Percentiles rank a stretch among this genome's conserved stretches.
Conservation (phyloP, 805 yeast genomes). For the Kodamaea hsintzibuensis region DNA sequence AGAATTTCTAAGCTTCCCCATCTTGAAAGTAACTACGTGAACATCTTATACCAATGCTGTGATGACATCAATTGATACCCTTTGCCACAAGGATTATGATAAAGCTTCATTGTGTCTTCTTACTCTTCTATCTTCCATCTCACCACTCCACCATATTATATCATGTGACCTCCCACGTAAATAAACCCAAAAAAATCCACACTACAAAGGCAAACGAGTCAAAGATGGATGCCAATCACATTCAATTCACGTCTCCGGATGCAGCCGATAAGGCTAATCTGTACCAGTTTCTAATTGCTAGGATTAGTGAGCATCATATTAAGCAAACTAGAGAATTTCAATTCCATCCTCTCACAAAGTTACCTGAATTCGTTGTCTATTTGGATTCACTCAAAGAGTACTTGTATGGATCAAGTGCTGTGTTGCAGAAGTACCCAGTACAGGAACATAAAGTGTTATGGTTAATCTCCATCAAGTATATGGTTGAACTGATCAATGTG, state of each 20-base stretch:
- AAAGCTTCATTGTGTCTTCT: no score
- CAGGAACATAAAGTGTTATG: conserved; percentile 21
- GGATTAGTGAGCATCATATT: not conserved
- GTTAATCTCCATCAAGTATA: conserved; percentile 13
- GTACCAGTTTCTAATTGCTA: not conserved
- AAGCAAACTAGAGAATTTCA: not conserved
- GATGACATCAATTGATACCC: no score
- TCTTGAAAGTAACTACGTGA: no score
- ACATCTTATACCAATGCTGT: no score
- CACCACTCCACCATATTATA: no score
- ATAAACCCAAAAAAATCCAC: not conserved
- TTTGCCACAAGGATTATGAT: no score
- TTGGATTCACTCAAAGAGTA: conserved; percentile 21
- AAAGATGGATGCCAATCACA: not conserved
- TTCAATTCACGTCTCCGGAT: conserved; percentile 3
- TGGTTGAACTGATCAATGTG: conserved; percentile 9
- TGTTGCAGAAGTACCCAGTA: conserved; percentile 14
- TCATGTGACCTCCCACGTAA: no score
- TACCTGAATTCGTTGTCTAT: conserved; percentile 13
- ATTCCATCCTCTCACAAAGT: not conserved
- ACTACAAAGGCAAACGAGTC: not conserved
- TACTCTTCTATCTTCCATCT: no score
- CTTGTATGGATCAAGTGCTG: conserved; percentile 14
- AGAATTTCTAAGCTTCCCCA: no score
- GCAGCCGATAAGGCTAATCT: not conserved